These are phyloP conservation scores for Hibiscus mutabilis DNA, from an alignment of 345 rosid species.

Conservation along the genomic window DNA sequence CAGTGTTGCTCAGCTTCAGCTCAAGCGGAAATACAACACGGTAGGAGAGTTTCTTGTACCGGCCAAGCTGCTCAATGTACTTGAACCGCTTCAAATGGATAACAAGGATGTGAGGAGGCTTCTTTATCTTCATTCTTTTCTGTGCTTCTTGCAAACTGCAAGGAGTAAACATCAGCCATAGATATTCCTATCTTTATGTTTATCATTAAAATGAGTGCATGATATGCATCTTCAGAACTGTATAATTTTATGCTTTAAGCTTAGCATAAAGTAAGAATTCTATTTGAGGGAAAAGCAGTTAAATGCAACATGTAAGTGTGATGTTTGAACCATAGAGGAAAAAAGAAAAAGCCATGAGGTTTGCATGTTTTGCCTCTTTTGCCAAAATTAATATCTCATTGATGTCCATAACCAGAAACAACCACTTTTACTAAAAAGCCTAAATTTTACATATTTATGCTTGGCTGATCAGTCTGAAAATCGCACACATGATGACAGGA, in stretches of 20 bases:
- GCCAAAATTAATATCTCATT: background rate
- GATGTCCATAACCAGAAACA: background rate
- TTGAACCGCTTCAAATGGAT: conserved; percentile 94
- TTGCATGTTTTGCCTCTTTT: background rate
- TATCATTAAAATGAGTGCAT: background rate
- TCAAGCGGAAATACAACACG: conserved; percentile 92
- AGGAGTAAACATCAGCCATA: background rate
- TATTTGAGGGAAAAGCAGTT: background rate
- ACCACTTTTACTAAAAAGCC: background rate
- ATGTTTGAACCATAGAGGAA: background rate
- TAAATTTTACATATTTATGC: background rate
- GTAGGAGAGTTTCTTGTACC: conserved; percentile 89
- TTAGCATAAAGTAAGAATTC: background rate
- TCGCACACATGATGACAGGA: background rate
- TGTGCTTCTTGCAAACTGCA: conserved; percentile 99
- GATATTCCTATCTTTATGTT: background rate
- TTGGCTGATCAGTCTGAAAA: background rate
- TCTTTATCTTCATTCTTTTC: conserved; percentile 99
- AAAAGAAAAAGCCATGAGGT: background rate
- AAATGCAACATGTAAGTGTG: background rate
- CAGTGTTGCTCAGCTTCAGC: conserved; percentile 87
- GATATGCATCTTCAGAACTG: background rate
- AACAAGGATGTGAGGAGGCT: conserved; percentile 84
- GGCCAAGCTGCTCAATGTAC: conserved; percentile 89
- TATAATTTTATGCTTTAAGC: background rate